Percentiles rank a stretch among this genome's conserved stretches.
Evolutionary conservation across 2,329 filamentous ascomycete species (phyloP).

Genomic region (Cytospora piceicola): DNA sequence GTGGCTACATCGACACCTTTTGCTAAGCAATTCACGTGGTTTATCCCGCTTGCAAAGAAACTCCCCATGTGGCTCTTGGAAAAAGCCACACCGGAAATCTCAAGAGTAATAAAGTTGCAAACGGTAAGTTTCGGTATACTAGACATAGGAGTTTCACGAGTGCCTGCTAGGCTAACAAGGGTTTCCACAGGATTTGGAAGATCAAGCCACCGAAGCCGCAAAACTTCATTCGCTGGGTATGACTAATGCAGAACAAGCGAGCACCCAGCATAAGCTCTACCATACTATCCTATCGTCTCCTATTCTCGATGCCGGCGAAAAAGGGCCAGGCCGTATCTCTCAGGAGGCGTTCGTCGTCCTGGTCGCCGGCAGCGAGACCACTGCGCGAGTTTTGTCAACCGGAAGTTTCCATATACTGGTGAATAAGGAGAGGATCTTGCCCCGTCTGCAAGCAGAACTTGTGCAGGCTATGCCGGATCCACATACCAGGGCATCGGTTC

Average conservation of each 20-base stretch:
- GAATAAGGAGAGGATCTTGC: neutral
- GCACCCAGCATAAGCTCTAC: no score
- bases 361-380: conserved; percentile 7
- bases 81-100: neutral
- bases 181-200: neutral
- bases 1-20: no score
- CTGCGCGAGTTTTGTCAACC: neutral
- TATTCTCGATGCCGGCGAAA: neutral
- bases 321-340: neutral
- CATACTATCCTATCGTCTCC: no score
- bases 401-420: conserved; percentile 7
- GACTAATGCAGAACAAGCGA: no score
- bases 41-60: no score
- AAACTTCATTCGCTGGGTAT: no score
- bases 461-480: neutral
- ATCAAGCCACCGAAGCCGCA: no score
- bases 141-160: no score
- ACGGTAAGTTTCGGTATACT: no score
- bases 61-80: no score
- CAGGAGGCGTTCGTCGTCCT: conserved; percentile 7
- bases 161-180: neutral
- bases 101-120: neutral
- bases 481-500: neutral
- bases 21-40: no score
- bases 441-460: neutral